These are phyloP conservation scores for Skeletonema marinoi DNA, from an alignment of 108 stramenopile genomes.

Conservation along the genomic window DNA sequence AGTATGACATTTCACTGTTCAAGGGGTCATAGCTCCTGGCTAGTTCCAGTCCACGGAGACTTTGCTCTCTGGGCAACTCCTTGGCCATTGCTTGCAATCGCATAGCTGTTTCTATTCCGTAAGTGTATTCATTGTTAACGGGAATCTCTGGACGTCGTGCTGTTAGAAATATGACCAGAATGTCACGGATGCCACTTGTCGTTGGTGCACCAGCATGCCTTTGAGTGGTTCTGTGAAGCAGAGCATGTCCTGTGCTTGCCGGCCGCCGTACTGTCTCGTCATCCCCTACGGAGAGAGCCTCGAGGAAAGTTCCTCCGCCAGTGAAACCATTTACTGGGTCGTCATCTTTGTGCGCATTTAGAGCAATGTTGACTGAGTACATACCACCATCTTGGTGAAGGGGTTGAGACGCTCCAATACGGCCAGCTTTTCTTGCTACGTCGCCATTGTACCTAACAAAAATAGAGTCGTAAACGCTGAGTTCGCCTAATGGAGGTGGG, in stretches of 20 bases:
- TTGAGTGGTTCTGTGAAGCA: constrained; percentile 58
- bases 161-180: constrained; percentile 74
- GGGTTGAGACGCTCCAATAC: constrained; percentile 64
- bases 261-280: constrained; percentile 43
- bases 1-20: constrained; percentile 45
- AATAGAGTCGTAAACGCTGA: constrained; percentile 72
- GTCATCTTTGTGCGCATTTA: constrained; percentile 45
- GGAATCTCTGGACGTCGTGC: constrained; percentile 28
- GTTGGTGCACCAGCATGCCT: constrained; percentile 77
- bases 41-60: constrained; percentile 22
- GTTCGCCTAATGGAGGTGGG: constrained; percentile 14
- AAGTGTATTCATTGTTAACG: constrained; percentile 15
- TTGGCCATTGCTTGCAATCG: constrained; percentile 41
- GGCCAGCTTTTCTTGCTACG: constrained; percentile 35
- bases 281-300: constrained; percentile 46
- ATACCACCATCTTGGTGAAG: constrained; percentile 76
- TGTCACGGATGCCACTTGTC: constrained; percentile 61
- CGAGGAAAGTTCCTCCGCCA: constrained; percentile 74
- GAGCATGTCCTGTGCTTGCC: constrained; percentile 54
- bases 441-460: constrained; percentile 77
- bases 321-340: constrained; percentile 37
- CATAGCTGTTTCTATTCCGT: constrained; percentile 43
- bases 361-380: constrained; percentile 69
- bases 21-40: constrained; percentile 37
- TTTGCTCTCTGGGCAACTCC: constrained; percentile 17